phyloP scores from a whole-genome alignment of 2,329 filamentous ascomycete genomes.

The Ophiocordyceps unilateralis region DNA sequence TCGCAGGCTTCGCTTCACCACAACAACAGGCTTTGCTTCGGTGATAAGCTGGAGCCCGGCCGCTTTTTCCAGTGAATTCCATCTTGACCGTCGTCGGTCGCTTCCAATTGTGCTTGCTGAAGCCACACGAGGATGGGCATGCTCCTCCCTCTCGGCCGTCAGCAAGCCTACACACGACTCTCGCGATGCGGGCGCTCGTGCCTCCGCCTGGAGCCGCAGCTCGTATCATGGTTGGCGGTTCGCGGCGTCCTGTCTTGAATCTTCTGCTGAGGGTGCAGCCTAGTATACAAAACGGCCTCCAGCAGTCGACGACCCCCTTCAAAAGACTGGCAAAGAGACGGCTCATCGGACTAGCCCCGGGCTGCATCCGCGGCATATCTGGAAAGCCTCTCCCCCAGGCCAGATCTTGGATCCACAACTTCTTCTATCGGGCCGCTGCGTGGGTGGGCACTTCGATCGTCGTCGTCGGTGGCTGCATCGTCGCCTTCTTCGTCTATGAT shows the following conservation, averaged over 20 bases:
- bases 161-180: not conserved
- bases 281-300: too few relatives aligned
- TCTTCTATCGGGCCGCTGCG: slow-evolving; percentile 49
- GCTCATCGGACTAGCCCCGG: not conserved
- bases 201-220: not conserved
- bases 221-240: too few relatives aligned
- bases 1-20: too few relatives aligned
- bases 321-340: too few relatives aligned
- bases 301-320: not conserved
- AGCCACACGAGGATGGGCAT: not conserved
- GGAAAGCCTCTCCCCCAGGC: slow-evolving; percentile 33
- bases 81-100: too few relatives aligned
- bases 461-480: slow-evolving; percentile 49
- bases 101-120: not conserved
- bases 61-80: too few relatives aligned
- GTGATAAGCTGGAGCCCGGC: too few relatives aligned
- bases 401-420: slow-evolving; percentile 31
- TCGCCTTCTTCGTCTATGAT: slow-evolving; percentile 88
- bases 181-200: not conserved
- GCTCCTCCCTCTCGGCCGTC: not conserved
- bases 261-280: not conserved
- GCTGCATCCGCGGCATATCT: slow-evolving; percentile 18
- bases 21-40: too few relatives aligned
- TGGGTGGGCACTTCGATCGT: slow-evolving; percentile 54
- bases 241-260: not conserved